A percentile compares a stretch with the other conserved stretches of the same genome.
These are phyloP conservation scores for Geosmithia putterillii DNA, from an alignment of 2,329 filamentous ascomycete species.

Conservation along the genomic window DNA sequence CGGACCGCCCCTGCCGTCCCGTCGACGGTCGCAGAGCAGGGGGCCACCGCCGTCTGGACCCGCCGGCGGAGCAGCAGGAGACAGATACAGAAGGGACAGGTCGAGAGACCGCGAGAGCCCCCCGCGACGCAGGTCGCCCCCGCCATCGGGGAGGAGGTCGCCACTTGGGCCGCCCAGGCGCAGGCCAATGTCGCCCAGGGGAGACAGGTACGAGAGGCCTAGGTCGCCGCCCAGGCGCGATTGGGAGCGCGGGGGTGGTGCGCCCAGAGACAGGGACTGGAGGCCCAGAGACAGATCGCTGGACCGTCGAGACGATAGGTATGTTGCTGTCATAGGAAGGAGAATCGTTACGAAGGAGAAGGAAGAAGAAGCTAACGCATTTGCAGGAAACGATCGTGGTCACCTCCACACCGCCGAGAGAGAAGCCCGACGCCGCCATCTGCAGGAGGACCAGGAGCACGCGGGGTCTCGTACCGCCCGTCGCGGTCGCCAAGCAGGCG, in stretches of 20 bases:
- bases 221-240: conserved; percentile 18
- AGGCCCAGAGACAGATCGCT: conserved; percentile 4
- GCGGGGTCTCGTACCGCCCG: conserved; percentile 34
- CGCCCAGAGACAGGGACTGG: conserved; percentile 1
- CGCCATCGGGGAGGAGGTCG: conserved; percentile 7
- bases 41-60: not conserved
- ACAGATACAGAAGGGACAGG: conserved; percentile 27
- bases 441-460: conserved; percentile 8
- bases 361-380: conserved; percentile 6
- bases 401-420: conserved; percentile 33
- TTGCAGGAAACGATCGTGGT: conserved; percentile 39
- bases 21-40: conserved; percentile 26
- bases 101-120: conserved; percentile 26
- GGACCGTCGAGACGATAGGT: conserved; percentile 17
- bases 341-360: not conserved
- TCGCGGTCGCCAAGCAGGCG: conserved; percentile 39
- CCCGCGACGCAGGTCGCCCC: conserved; percentile 20
- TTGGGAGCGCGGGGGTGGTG: not conserved
- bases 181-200: not conserved
- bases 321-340: not conserved
- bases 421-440: conserved; percentile 23
- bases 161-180: not conserved
- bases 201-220: conserved; percentile 19
- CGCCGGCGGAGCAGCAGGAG: conserved; percentile 7
- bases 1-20: conserved; percentile 10